Evolutionary conservation across 106 monocot genomes (phyloP).

Genomic region (Dendrobium officinale): DNA sequence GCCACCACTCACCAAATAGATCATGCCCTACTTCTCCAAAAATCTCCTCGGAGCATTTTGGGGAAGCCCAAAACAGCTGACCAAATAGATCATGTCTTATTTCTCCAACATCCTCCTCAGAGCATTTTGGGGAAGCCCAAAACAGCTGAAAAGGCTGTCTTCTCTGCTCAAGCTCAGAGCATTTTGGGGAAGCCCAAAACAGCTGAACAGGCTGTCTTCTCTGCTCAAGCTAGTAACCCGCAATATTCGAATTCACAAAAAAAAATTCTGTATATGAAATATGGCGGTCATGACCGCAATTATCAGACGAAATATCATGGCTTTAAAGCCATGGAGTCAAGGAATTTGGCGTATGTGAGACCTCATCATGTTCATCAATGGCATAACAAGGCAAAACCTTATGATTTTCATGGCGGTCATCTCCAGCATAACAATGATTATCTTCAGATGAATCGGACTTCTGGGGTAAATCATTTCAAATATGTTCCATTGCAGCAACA

Average conservation of each 20-base stretch:
- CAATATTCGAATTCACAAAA: background rate
- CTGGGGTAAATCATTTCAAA: background rate
- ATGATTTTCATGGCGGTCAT: background rate
- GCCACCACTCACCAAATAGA: background rate
- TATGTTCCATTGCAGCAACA: background rate
- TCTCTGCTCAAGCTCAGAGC: background rate
- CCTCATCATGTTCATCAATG: background rate
- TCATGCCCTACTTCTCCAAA: background rate
- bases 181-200: background rate
- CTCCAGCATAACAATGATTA: background rate
- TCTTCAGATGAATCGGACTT: background rate
- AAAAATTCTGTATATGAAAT: background rate
- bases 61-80: background rate
- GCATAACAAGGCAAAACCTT: background rate
- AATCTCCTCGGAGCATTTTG: background rate
- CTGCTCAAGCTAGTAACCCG: background rate
- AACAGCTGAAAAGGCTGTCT: background rate
- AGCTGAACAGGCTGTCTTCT: background rate
- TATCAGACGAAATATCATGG: background rate
- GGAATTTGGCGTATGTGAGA: background rate
- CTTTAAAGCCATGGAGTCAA: background rate
- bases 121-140: background rate
- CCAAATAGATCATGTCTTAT: background rate
- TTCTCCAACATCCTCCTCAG: background rate
- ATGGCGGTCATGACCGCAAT: background rate